These are phyloP conservation scores for Phanerodontia chrysosporium DNA, from an alignment of 768 basidiomycete species.

Conservation along the genomic window DNA sequence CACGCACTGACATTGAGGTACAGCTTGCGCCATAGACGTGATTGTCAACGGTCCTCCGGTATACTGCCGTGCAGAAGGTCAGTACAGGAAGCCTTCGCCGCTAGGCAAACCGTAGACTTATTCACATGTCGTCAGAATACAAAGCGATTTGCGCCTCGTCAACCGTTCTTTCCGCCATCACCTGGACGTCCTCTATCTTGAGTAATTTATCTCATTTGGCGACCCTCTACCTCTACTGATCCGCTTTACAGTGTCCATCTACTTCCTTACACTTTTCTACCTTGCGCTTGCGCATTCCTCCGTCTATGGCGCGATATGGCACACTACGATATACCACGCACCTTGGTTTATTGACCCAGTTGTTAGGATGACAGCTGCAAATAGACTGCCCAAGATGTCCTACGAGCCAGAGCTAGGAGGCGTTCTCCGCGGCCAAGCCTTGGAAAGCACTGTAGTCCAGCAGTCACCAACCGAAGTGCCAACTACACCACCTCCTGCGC, in stretches of 20 bases:
- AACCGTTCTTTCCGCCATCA: constrained; percentile 23
- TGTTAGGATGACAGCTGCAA: too few relatives aligned
- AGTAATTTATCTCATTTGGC: constrained; percentile 8
- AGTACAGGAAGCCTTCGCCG: too few relatives aligned
- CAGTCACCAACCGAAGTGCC: too few relatives aligned
- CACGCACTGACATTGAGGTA: not conserved
- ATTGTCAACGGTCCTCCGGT: constrained; percentile 41
- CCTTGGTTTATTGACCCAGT: too few relatives aligned
- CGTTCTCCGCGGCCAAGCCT: too few relatives aligned
- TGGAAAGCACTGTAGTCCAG: too few relatives aligned
- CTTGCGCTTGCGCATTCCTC: too few relatives aligned
- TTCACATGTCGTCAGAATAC: not conserved
- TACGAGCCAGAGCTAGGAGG: too few relatives aligned
- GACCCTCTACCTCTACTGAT: not conserved
- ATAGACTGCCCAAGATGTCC: too few relatives aligned
- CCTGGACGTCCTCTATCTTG: constrained; percentile 30
- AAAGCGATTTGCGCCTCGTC: constrained; percentile 24
- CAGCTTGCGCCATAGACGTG: constrained; percentile 46
- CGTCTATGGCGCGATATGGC: too few relatives aligned
- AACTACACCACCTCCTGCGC: too few relatives aligned
- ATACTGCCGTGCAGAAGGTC: constrained; percentile 33
- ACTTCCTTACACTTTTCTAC: constrained; percentile 57
- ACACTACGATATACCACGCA: too few relatives aligned
- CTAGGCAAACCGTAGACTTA: constrained; percentile 5
- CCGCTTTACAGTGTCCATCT: constrained; percentile 38